Percentiles rank a stretch among this genome's conserved stretches.
phyloP scores from a whole-genome alignment of 208 protist species.

The Trypanosoma cruzi region DNA sequence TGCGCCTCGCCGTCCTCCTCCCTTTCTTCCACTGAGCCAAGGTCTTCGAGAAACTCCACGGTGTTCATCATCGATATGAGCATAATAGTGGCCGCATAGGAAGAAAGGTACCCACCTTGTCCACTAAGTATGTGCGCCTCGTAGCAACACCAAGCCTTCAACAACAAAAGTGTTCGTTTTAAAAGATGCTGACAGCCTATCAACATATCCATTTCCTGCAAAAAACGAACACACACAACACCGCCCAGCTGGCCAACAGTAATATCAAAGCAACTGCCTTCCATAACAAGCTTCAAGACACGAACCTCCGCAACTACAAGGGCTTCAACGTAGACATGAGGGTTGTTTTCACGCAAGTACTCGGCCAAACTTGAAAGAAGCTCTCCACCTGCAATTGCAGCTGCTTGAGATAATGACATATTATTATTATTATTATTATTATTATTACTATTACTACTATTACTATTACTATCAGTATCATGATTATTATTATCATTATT shows the following conservation, averaged over 20 bases:
- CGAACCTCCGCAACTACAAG: constrained; percentile 84
- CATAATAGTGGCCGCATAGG: constrained; percentile 91
- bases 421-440: constrained; percentile 20
- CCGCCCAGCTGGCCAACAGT: constrained; percentile 90
- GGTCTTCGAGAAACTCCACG: constrained; percentile 85
- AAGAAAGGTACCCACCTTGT: constrained; percentile 88
- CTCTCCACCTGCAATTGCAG: constrained; percentile 64
- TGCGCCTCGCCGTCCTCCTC: not conserved
- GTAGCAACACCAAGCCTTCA: constrained; percentile 93
- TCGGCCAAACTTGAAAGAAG: constrained; percentile 70
- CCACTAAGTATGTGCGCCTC: constrained; percentile 91
- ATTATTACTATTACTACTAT: not conserved
- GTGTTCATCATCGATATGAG: constrained; percentile 91
- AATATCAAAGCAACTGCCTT: constrained; percentile 87
- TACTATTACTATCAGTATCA: not conserved
- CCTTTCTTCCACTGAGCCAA: constrained; percentile 19
- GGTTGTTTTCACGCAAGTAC: constrained; percentile 46
- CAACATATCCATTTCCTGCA: constrained; percentile 84
- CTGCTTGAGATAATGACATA: constrained; percentile 52
- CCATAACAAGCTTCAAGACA: constrained; percentile 91
- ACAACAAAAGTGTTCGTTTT: constrained; percentile 88
- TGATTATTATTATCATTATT: not conserved
- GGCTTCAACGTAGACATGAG: constrained; percentile 72
- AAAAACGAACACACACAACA: constrained; percentile 88
- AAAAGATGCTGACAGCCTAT: constrained; percentile 86